These are phyloP conservation scores for Avicennia marina DNA, from an alignment of 257 asterid genomes.

Conservation along the genomic window DNA sequence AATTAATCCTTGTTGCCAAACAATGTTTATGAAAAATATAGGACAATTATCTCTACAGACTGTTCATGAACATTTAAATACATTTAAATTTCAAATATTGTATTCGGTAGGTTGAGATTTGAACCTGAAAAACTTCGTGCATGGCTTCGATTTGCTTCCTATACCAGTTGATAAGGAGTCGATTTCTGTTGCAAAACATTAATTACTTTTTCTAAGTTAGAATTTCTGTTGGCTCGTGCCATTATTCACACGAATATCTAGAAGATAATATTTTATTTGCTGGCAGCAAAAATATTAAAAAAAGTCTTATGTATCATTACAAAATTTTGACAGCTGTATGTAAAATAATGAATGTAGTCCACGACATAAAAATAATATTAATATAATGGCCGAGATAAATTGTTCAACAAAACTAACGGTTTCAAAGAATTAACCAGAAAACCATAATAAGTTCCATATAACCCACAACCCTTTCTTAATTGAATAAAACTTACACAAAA, in stretches of 20 bases:
- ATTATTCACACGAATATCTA: slow-evolving; percentile 5
- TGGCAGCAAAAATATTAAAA: not conserved
- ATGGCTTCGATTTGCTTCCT: slow-evolving; percentile 99
- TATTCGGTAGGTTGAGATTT: slow-evolving; percentile 63
- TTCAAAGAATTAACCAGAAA: too few species aligned
- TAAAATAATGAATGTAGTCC: too few species aligned
- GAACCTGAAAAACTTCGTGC: slow-evolving; percentile 99
- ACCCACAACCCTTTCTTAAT: too few species aligned
- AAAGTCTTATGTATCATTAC: too few species aligned
- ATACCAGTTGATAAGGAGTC: slow-evolving; percentile 88
- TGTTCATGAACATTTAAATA: slow-evolving; percentile 8
- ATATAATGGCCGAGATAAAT: too few species aligned
- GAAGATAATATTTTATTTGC: not conserved
- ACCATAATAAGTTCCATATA: too few species aligned
- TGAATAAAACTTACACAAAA: too few species aligned
- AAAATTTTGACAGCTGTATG: too few species aligned
- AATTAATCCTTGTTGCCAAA: too few species aligned
- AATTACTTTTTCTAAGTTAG: slow-evolving; percentile 65
- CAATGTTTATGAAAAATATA: slow-evolving; percentile 7
- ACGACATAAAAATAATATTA: too few species aligned
- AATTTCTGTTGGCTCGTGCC: slow-evolving; percentile 18
- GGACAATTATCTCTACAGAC: not conserved
- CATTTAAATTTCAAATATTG: slow-evolving; percentile 14
- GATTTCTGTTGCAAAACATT: slow-evolving; percentile 89
- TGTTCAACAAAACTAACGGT: too few species aligned